Conservation (phyloP, 164 flowering plant genomes). For the Vitis labrusca region DNA sequence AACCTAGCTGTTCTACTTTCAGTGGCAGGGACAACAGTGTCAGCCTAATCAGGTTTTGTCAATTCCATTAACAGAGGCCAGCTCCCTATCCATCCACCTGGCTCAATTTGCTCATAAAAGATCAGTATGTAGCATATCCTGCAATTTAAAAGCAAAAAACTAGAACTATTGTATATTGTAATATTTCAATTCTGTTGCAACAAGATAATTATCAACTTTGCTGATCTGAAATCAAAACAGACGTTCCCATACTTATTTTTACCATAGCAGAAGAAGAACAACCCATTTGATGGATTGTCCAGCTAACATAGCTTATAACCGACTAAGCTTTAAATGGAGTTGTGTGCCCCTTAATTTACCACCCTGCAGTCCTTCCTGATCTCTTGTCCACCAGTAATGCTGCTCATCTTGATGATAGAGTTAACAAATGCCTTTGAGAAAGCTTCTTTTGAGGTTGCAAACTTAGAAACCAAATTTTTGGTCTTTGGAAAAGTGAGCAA, state of each 20-base stretch:
- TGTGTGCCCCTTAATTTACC: slow-evolving; percentile 25
- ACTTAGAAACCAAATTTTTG: slow-evolving; percentile 37
- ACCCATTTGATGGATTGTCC: slow-evolving; percentile 2
- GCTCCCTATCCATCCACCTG: neutral
- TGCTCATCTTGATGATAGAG: slow-evolving; percentile 59
- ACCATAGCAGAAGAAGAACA: neutral
- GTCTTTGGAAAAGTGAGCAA: slow-evolving; percentile 39
- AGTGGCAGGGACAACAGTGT: neutral
- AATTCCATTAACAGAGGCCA: no score
- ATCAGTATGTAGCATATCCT: neutral
- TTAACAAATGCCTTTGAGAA: slow-evolving; percentile 42
- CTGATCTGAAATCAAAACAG: neutral
- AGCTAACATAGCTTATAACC: neutral
- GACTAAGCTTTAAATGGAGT: neutral
- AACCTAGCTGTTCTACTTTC: no score
- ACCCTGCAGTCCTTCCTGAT: slow-evolving; percentile 47
- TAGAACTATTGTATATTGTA: neutral
- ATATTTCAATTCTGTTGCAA: neutral
- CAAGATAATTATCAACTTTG: neutral
- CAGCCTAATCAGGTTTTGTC: neutral
- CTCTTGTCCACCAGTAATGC: slow-evolving; percentile 57
- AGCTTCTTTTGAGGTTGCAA: slow-evolving; percentile 35
- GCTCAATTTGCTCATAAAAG: neutral
- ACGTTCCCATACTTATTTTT: neutral
- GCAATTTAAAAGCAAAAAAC: neutral